These are phyloP conservation scores for Saturnispora galanensis DNA, from an alignment of 805 yeast genomes.

Conservation along the genomic window DNA sequence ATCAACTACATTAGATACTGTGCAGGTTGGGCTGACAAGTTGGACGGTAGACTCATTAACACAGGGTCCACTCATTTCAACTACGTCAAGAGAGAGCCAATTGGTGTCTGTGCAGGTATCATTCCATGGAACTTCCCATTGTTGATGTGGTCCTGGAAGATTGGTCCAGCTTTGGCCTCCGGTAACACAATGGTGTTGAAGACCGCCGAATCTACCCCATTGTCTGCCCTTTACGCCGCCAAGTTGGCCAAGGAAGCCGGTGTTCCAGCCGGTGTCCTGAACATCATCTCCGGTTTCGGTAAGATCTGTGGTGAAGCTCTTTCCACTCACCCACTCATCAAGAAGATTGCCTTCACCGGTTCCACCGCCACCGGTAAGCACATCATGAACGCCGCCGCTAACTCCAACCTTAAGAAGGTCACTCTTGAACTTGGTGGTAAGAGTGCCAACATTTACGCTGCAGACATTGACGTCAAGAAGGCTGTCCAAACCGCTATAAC, in stretches of 20 bases:
- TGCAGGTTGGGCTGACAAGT: conserved; percentile 89
- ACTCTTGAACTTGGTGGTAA: conserved; percentile 81
- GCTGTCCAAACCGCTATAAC: conserved; percentile 40
- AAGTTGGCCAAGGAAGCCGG: conserved; percentile 58
- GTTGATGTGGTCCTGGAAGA: conserved; percentile 89
- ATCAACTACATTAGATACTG: conserved; percentile 67
- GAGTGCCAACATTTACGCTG: conserved; percentile 66
- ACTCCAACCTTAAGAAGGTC: conserved; percentile 57
- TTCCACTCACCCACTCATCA: conserved; percentile 56
- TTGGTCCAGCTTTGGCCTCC: conserved; percentile 86
- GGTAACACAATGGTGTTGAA: conserved; percentile 85
- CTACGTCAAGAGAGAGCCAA: conserved; percentile 79
- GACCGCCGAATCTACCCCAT: conserved; percentile 88
- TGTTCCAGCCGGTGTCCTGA: conserved; percentile 66
- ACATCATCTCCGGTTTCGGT: conserved; percentile 69
- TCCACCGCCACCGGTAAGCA: conserved; percentile 67
- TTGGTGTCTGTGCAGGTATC: conserved; percentile 92
- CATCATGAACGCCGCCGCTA: conserved; percentile 61
- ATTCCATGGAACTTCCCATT: conserved; percentile 98
- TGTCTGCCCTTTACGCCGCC: conserved; percentile 60
- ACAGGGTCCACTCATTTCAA: conserved; percentile 66
- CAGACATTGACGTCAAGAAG: conserved; percentile 53
- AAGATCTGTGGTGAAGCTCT: conserved; percentile 63
- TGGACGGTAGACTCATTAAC: conserved; percentile 65
- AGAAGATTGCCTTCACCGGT: conserved; percentile 76